A percentile compares a stretch with the other conserved stretches of the same genome.
Conservation (phyloP, 345 rosid genomes). For the Corchorus olitorius region DNA sequence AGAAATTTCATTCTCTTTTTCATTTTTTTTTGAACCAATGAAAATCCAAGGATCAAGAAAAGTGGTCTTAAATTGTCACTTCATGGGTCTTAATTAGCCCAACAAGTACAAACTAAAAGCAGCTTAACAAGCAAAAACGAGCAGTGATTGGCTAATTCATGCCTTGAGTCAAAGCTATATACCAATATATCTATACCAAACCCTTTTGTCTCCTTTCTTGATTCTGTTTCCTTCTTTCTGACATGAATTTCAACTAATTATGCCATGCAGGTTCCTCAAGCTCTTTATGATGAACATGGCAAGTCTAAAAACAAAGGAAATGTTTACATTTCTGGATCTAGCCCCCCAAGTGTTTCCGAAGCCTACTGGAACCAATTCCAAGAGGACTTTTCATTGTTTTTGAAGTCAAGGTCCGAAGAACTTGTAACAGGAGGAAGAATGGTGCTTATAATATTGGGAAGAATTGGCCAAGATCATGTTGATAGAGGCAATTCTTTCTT, state of each 20-base stretch:
- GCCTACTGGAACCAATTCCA: conserved; percentile 73
- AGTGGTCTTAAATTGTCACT: too few relatives aligned
- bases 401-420: conserved; percentile 64
- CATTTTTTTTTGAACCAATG: background rate
- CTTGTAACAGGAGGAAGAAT: conserved; percentile 55
- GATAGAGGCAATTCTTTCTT: conserved; percentile 89
- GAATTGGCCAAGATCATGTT: conserved; percentile 57
- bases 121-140: background rate
- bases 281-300: conserved; percentile 61
- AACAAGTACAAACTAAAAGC: background rate
- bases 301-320: conserved; percentile 72
- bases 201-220: background rate
- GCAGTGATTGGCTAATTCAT: background rate
- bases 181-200: background rate
- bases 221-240: background rate
- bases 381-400: conserved; percentile 72
- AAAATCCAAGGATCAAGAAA: background rate
- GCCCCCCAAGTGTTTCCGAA: conserved; percentile 59
- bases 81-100: too few relatives aligned
- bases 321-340: conserved; percentile 57
- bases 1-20: background rate
- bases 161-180: too few relatives aligned
- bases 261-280: conserved; percentile 63
- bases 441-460: conserved; percentile 72
- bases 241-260: background rate